A percentile compares a stretch with the other conserved stretches of the same genome.
Conservation (phyloP, 495 filamentous ascomycete genomes). For the Xylaria sp. region DNA sequence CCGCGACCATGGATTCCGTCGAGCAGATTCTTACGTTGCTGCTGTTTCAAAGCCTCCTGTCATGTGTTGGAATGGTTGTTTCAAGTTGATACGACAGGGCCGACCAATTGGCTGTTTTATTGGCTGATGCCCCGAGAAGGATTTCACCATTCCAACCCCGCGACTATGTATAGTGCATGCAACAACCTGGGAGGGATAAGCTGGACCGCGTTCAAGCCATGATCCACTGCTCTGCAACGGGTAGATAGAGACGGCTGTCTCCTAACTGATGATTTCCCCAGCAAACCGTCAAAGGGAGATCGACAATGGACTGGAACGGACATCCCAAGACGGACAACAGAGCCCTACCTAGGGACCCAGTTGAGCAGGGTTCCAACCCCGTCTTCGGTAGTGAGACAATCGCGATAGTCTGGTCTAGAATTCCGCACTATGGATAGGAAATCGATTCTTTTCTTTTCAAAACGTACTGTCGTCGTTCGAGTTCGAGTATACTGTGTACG, state of each 20-base stretch:
- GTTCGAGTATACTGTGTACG: no score
- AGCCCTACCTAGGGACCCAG: background rate
- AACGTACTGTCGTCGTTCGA: background rate
- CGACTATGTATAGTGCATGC: background rate
- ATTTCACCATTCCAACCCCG: slow-evolving; percentile 24
- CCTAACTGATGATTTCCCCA: background rate
- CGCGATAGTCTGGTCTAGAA: background rate
- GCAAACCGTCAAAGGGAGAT: slow-evolving; percentile 16
- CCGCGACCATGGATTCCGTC: slow-evolving; percentile 4
- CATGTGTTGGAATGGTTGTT: slow-evolving; percentile 27
- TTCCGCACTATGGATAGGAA: slow-evolving; percentile 7
- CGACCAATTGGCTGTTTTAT: slow-evolving; percentile 16
- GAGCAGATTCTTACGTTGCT: slow-evolving; percentile 22
- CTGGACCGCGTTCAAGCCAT: slow-evolving; percentile 12
- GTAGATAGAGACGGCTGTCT: background rate
- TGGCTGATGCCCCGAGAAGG: slow-evolving; percentile 5
- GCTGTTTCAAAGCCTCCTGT: slow-evolving; percentile 24
- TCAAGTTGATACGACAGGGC: slow-evolving; percentile 23
- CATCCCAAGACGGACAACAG: slow-evolving; percentile 7
- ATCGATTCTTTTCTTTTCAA: background rate
- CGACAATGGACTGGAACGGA: slow-evolving; percentile 17
- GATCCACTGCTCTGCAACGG: slow-evolving; percentile 20
- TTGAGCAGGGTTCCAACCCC: slow-evolving; percentile 16
- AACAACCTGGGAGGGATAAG: background rate
- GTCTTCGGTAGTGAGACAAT: slow-evolving; percentile 19